Percentiles rank a stretch among this genome's conserved stretches.
phyloP scores from a whole-genome alignment of 495 filamentous ascomycete species.

The Neurospora sp. region DNA sequence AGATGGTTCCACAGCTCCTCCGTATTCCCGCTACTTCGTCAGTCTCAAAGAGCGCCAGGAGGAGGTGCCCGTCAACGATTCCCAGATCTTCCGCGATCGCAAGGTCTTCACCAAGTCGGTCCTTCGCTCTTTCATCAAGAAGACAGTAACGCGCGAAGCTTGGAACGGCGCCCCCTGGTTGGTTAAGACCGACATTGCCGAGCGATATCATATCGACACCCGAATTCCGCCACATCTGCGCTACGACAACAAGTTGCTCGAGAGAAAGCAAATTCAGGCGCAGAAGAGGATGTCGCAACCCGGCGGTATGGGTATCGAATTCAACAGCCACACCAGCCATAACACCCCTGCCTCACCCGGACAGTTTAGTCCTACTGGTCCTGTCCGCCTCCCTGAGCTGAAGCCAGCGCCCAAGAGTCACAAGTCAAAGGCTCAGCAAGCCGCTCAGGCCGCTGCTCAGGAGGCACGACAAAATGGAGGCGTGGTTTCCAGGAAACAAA shows the following conservation, averaged over 20 bases:
- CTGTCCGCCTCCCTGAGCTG: constrained; percentile 55
- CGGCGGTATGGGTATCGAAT: constrained; percentile 26
- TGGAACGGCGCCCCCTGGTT: constrained; percentile 96
- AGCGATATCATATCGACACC: constrained; percentile 72
- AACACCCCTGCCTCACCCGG: constrained; percentile 6
- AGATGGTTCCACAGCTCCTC: constrained; percentile 53
- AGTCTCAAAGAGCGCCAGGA: constrained; percentile 56
- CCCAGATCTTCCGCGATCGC: constrained; percentile 76
- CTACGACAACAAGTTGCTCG: constrained; percentile 66
- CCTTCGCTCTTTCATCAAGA: constrained; percentile 87
- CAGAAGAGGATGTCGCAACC: constrained; percentile 55
- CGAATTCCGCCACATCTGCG: constrained; percentile 75
- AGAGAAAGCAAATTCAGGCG: constrained; percentile 57
- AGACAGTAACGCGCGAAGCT: constrained; percentile 79
- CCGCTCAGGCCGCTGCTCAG: constrained; percentile 9
- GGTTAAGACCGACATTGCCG: constrained; percentile 78
- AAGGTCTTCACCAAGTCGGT: constrained; percentile 94
- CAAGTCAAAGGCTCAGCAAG: constrained; percentile 49
- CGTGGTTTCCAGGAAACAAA: constrained; percentile 31
- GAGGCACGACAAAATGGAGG: constrained; percentile 9
- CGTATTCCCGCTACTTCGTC: constrained; percentile 75
- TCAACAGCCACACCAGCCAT: not conserved
- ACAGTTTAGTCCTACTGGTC: constrained; percentile 32
- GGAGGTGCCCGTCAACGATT: constrained; percentile 70
- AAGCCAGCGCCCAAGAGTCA: constrained; percentile 73